A percentile compares a stretch with the other conserved stretches of the same genome.
phyloP scores from a whole-genome alignment of 208 protist species.

The Trypanosoma grayi region DNA sequence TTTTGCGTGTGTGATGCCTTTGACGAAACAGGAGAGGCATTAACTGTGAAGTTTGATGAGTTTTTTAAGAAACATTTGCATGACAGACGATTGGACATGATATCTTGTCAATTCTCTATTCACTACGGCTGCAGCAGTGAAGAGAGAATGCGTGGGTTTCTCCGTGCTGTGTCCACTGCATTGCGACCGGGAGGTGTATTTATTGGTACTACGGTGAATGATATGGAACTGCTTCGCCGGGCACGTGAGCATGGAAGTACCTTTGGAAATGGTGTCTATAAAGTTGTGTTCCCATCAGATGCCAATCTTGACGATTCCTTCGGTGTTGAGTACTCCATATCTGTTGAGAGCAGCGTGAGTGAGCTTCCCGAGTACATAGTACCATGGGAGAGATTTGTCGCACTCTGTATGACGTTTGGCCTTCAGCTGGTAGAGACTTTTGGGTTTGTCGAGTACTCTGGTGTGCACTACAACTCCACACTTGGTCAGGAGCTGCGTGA shows the following conservation, averaged over 20 bases:
- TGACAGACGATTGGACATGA: conserved; percentile 36
- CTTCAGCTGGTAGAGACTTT: conserved; percentile 40
- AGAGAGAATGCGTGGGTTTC: conserved; percentile 40
- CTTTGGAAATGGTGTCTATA: conserved; percentile 56
- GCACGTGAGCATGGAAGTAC: conserved; percentile 28
- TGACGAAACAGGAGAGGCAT: conserved; percentile 30
- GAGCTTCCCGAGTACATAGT: conserved; percentile 72
- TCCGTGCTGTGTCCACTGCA: conserved; percentile 37
- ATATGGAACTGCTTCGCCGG: conserved; percentile 40
- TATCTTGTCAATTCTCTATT: conserved; percentile 84
- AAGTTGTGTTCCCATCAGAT: conserved; percentile 41
- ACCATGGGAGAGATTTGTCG: conserved; percentile 57
- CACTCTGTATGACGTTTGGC: conserved; percentile 33
- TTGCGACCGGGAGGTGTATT: conserved; percentile 57
- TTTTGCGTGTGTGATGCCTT: conserved; percentile 76
- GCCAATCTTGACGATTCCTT: conserved; percentile 27
- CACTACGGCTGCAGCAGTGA: conserved; percentile 68
- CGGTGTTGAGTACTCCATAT: conserved; percentile 57
- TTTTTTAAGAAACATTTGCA: conserved; percentile 17
- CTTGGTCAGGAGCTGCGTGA: conserved; percentile 29
- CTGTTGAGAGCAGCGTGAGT: conserved; percentile 62
- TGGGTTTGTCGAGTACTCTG: conserved; percentile 47
- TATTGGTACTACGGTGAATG: conserved; percentile 71
- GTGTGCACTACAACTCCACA: conserved; percentile 34
- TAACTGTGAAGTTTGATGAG: conserved; percentile 19